Conservation (phyloP, 495 filamentous ascomycete genomes). For the Terfezia boudieri region DNA sequence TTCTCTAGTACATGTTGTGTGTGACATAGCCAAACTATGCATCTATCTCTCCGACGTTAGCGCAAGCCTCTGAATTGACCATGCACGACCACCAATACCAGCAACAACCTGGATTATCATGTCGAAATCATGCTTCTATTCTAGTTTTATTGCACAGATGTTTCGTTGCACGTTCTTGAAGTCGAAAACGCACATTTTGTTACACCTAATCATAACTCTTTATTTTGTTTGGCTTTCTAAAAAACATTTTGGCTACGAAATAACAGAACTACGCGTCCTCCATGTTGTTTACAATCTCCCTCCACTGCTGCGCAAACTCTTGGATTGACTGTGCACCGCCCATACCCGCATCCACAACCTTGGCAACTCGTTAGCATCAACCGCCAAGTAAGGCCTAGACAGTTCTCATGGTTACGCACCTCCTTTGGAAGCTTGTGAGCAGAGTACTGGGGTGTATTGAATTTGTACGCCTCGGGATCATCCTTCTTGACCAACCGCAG, state of each 20-base stretch:
- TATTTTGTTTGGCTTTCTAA: too few species aligned
- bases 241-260: too few species aligned
- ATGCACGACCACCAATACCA: slow-evolving; percentile 40
- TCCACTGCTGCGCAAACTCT: slow-evolving; percentile 77
- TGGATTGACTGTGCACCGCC: slow-evolving; percentile 51
- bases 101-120: slow-evolving; percentile 40
- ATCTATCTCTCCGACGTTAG: slow-evolving; percentile 50
- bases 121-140: neutral
- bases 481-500: slow-evolving; percentile 49
- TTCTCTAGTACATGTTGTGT: too few species aligned
- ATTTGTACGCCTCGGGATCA: slow-evolving; percentile 36
- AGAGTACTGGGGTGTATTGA: slow-evolving; percentile 69
- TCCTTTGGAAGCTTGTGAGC: slow-evolving; percentile 90
- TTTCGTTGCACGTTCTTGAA: too few species aligned
- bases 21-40: neutral
- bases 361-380: too few species aligned
- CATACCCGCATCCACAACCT: slow-evolving; percentile 66
- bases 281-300: slow-evolving; percentile 41
- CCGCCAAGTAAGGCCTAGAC: too few species aligned
- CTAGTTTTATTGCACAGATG: too few species aligned
- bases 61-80: slow-evolving; percentile 64
- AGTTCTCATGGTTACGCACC: neutral
- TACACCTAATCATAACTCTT: too few species aligned
- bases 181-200: too few species aligned
- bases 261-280: slow-evolving; percentile 1